These are phyloP conservation scores for Mycena galopus DNA, from an alignment of 768 basidiomycete genomes.

Conservation along the genomic window DNA sequence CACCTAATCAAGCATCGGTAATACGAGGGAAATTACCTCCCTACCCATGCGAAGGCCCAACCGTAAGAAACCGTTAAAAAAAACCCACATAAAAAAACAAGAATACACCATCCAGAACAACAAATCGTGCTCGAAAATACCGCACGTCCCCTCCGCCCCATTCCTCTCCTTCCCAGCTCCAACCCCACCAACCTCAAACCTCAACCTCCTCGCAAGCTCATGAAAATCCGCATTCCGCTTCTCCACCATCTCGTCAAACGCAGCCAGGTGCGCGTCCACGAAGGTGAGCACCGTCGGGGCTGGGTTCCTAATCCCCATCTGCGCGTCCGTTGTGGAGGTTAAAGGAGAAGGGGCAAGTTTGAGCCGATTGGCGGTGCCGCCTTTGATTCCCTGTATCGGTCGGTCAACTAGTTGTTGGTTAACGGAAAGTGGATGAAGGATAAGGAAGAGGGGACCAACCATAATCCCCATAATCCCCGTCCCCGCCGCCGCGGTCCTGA, in stretches of 20 bases:
- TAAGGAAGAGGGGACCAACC: slow-evolving; percentile 62
- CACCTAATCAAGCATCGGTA: not conserved
- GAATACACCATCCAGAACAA: slow-evolving; percentile 81
- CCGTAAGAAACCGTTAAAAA: not conserved
- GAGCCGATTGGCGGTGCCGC: slow-evolving; percentile 76
- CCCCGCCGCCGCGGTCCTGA: slow-evolving; percentile 68
- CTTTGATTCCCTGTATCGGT: slow-evolving; percentile 92
- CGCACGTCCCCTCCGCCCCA: slow-evolving; percentile 44
- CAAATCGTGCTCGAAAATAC: slow-evolving; percentile 72
- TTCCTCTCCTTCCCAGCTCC: no score
- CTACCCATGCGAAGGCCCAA: slow-evolving; percentile 47
- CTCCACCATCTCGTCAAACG: slow-evolving; percentile 84
- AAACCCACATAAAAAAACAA: slow-evolving; percentile 1
- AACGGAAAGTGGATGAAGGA: not conserved
- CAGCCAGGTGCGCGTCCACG: slow-evolving; percentile 87
- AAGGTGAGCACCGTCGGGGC: slow-evolving; percentile 72
- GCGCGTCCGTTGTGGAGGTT: slow-evolving; percentile 37
- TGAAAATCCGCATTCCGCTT: slow-evolving; percentile 81
- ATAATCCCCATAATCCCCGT: slow-evolving; percentile 85
- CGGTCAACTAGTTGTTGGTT: no score
- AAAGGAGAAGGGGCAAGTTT: slow-evolving; percentile 70
- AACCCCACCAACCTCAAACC: slow-evolving; percentile 56
- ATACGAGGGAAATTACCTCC: slow-evolving; percentile 60
- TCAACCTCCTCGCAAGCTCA: slow-evolving; percentile 71
- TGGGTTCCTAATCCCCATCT: no score